Percentiles rank a stretch among this genome's conserved stretches.
Conservation (phyloP, 257 asterid species). For the Nicotiana sylvestris region DNA sequence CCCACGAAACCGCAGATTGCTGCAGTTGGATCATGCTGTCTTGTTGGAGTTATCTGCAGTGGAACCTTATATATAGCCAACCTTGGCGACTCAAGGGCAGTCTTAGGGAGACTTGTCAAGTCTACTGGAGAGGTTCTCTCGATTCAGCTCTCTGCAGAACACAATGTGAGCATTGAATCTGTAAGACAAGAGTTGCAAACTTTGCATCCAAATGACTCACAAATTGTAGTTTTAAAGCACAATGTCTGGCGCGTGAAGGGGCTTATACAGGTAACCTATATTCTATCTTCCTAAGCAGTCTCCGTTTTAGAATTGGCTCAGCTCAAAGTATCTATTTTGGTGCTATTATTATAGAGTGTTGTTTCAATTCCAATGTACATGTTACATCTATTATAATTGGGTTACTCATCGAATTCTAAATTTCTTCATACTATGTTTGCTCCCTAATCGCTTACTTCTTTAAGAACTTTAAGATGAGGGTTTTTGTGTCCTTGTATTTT, state of each 20-base stretch:
- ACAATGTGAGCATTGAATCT: constrained; percentile 58
- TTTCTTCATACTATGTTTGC: background rate
- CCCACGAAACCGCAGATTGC: constrained; percentile 56
- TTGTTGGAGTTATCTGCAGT: constrained; percentile 55
- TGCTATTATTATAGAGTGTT: background rate
- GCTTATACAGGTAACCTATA: constrained; percentile 47
- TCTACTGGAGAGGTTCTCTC: constrained; percentile 62
- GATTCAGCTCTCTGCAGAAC: constrained; percentile 62
- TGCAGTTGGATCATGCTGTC: constrained; percentile 77
- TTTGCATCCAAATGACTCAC: constrained; percentile 58
- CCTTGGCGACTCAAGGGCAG: constrained; percentile 70
- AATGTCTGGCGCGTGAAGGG: constrained; percentile 83
- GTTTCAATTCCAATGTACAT: background rate
- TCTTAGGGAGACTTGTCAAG: constrained; percentile 57
- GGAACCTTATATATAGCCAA: constrained; percentile 61
- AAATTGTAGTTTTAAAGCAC: constrained; percentile 69
- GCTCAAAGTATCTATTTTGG: background rate
- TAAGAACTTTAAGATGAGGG: background rate
- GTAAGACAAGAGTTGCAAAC: constrained; percentile 61
- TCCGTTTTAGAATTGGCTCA: background rate
- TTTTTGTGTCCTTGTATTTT: background rate
- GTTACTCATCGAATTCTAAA: background rate
- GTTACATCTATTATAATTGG: background rate
- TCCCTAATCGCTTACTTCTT: background rate
- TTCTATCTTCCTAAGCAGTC: background rate